Percentiles rank a stretch among this genome's conserved stretches.
Conservation (phyloP, 352 stramenopile species). For the Peronospora destructor region DNA sequence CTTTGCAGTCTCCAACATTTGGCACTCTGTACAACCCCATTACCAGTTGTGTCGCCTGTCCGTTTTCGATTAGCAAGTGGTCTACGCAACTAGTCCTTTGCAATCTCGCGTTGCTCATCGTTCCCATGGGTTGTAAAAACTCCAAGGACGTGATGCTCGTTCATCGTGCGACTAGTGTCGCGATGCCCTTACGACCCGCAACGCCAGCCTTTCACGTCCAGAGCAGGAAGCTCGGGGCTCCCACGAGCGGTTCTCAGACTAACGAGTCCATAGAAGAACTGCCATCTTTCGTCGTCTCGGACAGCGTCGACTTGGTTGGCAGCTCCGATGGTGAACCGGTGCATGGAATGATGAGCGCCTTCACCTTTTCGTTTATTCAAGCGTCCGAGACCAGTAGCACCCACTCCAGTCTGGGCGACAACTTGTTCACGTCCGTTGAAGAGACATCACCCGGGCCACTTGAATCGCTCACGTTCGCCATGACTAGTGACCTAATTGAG, state of each 20-base stretch:
- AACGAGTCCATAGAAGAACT: slow-evolving; percentile 33
- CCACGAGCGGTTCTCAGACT: slow-evolving; percentile 19
- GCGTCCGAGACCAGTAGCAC: slow-evolving; percentile 36
- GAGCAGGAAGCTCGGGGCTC: slow-evolving; percentile 12
- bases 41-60: slow-evolving; percentile 13
- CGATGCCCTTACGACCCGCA: slow-evolving; percentile 21
- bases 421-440: slow-evolving; percentile 9
- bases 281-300: slow-evolving; percentile 44
- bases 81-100: slow-evolving; percentile 3
- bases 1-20: slow-evolving; percentile 10
- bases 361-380: slow-evolving; percentile 73
- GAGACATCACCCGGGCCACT: slow-evolving; percentile 11
- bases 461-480: slow-evolving; percentile 20
- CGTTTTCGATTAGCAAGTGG: slow-evolving; percentile 7
- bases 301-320: slow-evolving; percentile 35
- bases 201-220: slow-evolving; percentile 30
- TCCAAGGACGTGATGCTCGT: slow-evolving; percentile 37
- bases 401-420: slow-evolving; percentile 17
- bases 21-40: neutral
- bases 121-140: slow-evolving; percentile 54
- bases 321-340: slow-evolving; percentile 54
- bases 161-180: slow-evolving; percentile 8
- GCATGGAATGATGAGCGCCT: slow-evolving; percentile 46
- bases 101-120: slow-evolving; percentile 7
- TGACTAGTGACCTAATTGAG: slow-evolving; percentile 20